A percentile compares a stretch with the other conserved stretches of the same genome.
phyloP scores from a whole-genome alignment of 129 eudicot species.

The Flaveria linearis region DNA sequence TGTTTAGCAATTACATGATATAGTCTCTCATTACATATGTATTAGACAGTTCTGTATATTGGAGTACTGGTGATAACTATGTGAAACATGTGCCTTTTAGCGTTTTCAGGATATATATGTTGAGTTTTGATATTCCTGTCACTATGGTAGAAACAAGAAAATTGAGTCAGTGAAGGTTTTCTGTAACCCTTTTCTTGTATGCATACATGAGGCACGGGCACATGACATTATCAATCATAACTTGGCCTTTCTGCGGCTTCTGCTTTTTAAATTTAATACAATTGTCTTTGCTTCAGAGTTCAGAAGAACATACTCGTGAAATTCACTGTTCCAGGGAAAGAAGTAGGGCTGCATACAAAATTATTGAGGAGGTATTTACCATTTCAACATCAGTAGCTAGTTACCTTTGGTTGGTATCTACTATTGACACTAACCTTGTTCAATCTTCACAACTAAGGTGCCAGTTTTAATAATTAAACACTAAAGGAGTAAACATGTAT shows the following conservation, averaged over 20 bases:
- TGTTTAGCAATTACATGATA: not conserved
- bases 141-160: conserved; percentile 9
- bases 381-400: not conserved
- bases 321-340: conserved; percentile 97
- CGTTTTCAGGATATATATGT: conserved; percentile 8
- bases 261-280: conserved; percentile 2
- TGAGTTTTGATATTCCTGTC: conserved; percentile 3
- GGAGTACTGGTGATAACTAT: conserved; percentile 13
- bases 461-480: not conserved
- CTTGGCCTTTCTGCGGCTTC: not conserved
- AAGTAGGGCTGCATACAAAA: conserved; percentile 80
- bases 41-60: not conserved
- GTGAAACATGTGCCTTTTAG: conserved; percentile 16
- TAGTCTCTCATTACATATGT: conserved; percentile 2
- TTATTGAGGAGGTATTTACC: conserved; percentile 70
- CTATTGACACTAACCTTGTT: not conserved
- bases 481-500: conserved; percentile 2
- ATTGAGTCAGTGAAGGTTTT: not conserved
- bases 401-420: conserved; percentile 9
- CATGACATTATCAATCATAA: conserved; percentile 3
- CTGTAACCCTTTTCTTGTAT: not conserved
- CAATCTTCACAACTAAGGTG: not conserved
- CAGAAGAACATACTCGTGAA: conserved; percentile 49
- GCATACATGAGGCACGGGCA: not conserved
- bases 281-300: conserved; percentile 38